These are phyloP conservation scores for Colletotrichum filicis DNA, from an alignment of 2,329 filamentous ascomycete genomes.

Conservation along the genomic window DNA sequence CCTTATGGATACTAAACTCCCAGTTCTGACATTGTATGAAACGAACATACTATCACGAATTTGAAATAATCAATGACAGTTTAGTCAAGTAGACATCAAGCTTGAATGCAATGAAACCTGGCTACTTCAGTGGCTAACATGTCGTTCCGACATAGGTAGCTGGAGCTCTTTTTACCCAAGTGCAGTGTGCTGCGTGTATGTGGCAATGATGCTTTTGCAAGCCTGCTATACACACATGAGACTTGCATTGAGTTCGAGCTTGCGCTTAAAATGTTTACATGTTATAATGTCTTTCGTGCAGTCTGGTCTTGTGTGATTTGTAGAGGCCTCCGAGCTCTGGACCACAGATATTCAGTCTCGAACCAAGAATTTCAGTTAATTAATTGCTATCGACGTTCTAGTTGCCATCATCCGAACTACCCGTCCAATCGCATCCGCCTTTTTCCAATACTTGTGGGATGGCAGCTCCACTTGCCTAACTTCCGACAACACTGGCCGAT, in stretches of 20 bases:
- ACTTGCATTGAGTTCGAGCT: not conserved
- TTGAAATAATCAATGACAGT: not conserved
- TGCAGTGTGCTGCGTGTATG: no score
- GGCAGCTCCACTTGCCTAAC: not conserved
- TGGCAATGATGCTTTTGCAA: not conserved
- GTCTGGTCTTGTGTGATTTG: not conserved
- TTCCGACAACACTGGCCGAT: not conserved
- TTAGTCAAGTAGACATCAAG: not conserved
- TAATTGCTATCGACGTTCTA: not conserved
- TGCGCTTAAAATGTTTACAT: not conserved
- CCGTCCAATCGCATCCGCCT: not conserved
- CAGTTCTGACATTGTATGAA: not conserved
- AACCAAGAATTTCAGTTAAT: not conserved
- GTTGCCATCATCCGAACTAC: not conserved
- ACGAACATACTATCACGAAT: not conserved
- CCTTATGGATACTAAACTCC: not conserved
- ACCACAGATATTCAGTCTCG: not conserved
- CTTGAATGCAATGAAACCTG: not conserved
- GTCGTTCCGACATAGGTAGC: no score
- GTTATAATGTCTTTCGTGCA: not conserved
- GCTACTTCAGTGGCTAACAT: no score
- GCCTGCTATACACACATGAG: not conserved
- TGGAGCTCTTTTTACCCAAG: no score
- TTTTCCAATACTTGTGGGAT: not conserved
- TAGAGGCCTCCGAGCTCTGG: not conserved